Evolutionary conservation across 2,329 filamentous ascomycete species (phyloP), one percentile per base, ranked within the genome.

Genomic region (Paraconiothyrium sp.): DNA sequence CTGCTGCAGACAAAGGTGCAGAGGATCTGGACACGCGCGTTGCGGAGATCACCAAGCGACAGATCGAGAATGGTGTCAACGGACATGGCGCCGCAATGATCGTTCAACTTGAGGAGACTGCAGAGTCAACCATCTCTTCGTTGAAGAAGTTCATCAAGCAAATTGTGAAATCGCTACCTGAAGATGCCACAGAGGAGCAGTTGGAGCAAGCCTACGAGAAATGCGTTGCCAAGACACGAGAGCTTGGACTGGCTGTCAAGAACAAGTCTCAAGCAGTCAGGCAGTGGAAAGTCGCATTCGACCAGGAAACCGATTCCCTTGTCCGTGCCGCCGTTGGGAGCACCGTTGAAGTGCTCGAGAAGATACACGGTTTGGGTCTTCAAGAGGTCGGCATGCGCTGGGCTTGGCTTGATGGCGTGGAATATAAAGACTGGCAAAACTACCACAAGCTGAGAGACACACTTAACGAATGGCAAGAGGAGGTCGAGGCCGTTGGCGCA

Each of bases 391-490:
- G 94, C 59, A 94, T 96, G 89, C 86, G 82, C 62, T 99, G 95
- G 94, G 93, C 94, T 13, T 97, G 92, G 90, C 95, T 93, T 81
- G 93, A 98, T 60, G 93, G 93, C 35, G 88, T 99, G 63, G 97
- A 94, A 1, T 97, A 99, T 84, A 94, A 96, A 78, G 93, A 99
- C 77, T 99, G 95, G 95, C 88, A 90, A 62, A 95, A 94, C 77
- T 99, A 97, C 75, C 93, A 98, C 77, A 88, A 92, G 62, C 84
- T 99, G 60, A 96, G 92, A 81, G 88, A 86, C 57, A 90, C 91
- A 13, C 92, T 97, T 56, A 89, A 90, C 51, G 88, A 92, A 71
- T 97, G 94, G 93, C 90, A 92, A 58, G 84, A 88, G 39, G 92
- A 96, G 68, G 89, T 99, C 51, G 89, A 92, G 75, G 84, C 89